Evolutionary conservation across 2,329 filamentous ascomycete species (phyloP).

Genomic region (Colletotrichum sp.): DNA sequence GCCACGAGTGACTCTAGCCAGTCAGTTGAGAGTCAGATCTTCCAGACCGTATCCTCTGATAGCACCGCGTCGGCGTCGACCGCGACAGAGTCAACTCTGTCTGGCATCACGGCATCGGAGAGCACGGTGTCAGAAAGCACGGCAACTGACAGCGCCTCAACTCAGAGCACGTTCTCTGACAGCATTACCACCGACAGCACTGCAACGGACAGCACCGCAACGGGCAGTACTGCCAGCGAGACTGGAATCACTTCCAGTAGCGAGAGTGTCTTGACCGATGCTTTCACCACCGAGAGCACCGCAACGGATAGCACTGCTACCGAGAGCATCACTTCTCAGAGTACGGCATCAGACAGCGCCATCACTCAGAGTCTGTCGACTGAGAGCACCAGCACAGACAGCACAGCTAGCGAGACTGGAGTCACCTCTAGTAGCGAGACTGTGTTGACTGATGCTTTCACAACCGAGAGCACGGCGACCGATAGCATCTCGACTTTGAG

Average conservation of each 20-base stretch:
- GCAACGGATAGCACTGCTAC: background rate
- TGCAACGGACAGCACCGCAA: background rate
- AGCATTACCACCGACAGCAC: background rate
- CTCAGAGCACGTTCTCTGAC: background rate
- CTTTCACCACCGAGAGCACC: background rate
- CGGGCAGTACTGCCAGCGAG: background rate
- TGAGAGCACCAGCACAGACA: background rate
- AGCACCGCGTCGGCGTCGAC: background rate
- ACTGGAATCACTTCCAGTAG: background rate
- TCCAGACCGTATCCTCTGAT: background rate
- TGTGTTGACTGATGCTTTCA: background rate
- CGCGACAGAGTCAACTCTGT: background rate
- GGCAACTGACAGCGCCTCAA: background rate
- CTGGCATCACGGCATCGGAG: background rate
- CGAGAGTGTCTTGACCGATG: background rate
- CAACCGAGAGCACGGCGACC: background rate
- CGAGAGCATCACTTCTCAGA: background rate
- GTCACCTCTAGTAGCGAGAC: background rate
- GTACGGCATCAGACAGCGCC: background rate
- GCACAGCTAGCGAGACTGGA: background rate
- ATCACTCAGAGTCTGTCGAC: background rate
- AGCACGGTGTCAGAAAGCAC: background rate
- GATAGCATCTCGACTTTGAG: background rate
- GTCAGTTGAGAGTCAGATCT: background rate
- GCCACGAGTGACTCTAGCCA: background rate